A percentile compares a stretch with the other conserved stretches of the same genome.
These are phyloP conservation scores for Raphanus raphanistrum DNA, from an alignment of 345 rosid genomes.

Conservation along the genomic window DNA sequence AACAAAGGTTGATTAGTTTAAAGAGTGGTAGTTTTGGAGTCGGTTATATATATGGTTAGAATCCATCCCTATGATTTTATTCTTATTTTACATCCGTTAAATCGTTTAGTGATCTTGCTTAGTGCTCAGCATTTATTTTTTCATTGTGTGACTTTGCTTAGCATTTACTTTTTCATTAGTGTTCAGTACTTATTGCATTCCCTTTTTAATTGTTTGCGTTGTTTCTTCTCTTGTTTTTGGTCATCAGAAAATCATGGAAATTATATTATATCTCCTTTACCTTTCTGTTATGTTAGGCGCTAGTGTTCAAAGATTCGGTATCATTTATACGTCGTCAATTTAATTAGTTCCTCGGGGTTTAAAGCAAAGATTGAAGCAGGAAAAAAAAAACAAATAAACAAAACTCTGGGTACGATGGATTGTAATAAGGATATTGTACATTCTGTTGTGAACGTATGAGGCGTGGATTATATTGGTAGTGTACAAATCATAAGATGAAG, in stretches of 20 bases:
- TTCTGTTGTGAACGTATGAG: not conserved
- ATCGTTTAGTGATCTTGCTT: not conserved
- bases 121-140: not conserved
- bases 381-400: not conserved
- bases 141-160: too few species aligned
- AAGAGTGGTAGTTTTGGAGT: not conserved
- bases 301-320: not conserved
- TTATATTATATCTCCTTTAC: not conserved
- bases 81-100: not conserved
- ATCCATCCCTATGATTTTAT: not conserved
- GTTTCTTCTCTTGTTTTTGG: not conserved
- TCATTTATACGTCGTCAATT: not conserved
- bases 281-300: not conserved
- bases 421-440: not conserved
- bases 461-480: not conserved
- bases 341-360: not conserved
- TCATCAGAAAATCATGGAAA: not conserved
- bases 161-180: too few species aligned
- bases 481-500: not conserved
- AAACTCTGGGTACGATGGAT: not conserved
- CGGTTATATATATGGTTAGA: not conserved
- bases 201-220: not conserved
- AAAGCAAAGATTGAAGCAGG: not conserved
- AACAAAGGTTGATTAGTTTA: not conserved
- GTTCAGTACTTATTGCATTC: not conserved